Evolutionary conservation across 2,329 filamentous ascomycete species (phyloP).

Genomic region (Fusarium decemcellulare): DNA sequence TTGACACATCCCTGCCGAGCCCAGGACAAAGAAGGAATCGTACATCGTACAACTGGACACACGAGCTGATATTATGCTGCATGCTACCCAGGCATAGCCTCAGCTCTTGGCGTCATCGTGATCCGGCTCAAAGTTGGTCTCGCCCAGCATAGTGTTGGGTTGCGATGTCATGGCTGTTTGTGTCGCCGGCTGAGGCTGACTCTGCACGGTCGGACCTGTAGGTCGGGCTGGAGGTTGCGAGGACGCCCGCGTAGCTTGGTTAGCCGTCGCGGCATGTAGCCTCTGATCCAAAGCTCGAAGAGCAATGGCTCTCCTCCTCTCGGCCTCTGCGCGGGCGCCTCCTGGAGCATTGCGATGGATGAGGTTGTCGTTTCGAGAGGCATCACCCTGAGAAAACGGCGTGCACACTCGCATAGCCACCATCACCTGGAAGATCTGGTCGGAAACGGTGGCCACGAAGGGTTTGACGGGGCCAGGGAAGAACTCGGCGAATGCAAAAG

Average conservation of each 20-base stretch:
- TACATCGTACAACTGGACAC: constrained; percentile 35
- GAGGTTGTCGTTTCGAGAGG: constrained; percentile 76
- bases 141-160: constrained; percentile 72
- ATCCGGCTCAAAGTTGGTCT: constrained; percentile 79
- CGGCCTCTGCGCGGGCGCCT: constrained; percentile 89
- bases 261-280: constrained; percentile 83
- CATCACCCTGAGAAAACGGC: constrained; percentile 87
- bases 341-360: constrained; percentile 71
- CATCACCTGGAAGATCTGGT: constrained; percentile 77
- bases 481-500: constrained; percentile 95
- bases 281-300: constrained; percentile 94
- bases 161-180: constrained; percentile 72
- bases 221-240: constrained; percentile 56
- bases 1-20: constrained; percentile 5
- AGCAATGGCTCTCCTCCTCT: constrained; percentile 88
- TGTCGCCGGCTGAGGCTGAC: constrained; percentile 67
- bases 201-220: constrained; percentile 69
- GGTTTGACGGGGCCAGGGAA: constrained; percentile 90
- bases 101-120: constrained; percentile 60
- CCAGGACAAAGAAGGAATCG: constrained; percentile 21
- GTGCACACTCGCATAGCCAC: constrained; percentile 84
- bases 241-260: constrained; percentile 51
- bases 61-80: not conserved
- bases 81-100: constrained; percentile 12
- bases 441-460: constrained; percentile 79